phyloP scores from a whole-genome alignment of 1,139 yeast genomes.

The Nakaseomyces delphensis region DNA sequence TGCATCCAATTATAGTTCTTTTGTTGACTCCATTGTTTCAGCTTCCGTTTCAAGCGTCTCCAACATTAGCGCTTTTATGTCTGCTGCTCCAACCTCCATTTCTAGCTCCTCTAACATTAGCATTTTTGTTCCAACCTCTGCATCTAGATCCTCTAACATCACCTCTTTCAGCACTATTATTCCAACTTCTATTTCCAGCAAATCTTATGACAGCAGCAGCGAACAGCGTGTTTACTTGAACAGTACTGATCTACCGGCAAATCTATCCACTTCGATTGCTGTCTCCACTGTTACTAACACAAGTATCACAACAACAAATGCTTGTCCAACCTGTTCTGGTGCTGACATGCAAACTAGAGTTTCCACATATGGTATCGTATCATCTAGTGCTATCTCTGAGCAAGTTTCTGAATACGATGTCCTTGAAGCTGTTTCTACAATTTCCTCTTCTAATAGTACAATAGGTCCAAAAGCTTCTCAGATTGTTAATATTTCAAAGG shows the following conservation, averaged over 20 bases:
- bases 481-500: background rate
- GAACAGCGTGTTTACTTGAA: background rate
- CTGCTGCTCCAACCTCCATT: too few species aligned
- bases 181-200: constrained; percentile 2
- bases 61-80: too few species aligned
- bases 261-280: background rate
- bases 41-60: too few species aligned
- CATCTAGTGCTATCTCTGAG: background rate
- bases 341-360: background rate
- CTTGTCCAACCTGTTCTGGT: constrained; percentile 8
- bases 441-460: background rate
- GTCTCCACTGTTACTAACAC: background rate
- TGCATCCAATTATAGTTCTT: too few species aligned
- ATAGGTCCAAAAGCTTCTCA: background rate
- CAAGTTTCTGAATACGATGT: background rate
- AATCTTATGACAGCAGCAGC: background rate
- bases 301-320: constrained; percentile 4
- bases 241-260: background rate
- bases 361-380: background rate
- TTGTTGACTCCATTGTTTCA: too few species aligned
- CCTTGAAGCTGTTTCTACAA: constrained; percentile 2
- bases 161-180: background rate
- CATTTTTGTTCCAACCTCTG: background rate
- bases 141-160: background rate
- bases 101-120: too few species aligned